Percentiles rank a stretch among this genome's conserved stretches.
phyloP scores from a whole-genome alignment of 192 early-diverging fungal genomes.

The Phycomyces blakesleeanus region DNA sequence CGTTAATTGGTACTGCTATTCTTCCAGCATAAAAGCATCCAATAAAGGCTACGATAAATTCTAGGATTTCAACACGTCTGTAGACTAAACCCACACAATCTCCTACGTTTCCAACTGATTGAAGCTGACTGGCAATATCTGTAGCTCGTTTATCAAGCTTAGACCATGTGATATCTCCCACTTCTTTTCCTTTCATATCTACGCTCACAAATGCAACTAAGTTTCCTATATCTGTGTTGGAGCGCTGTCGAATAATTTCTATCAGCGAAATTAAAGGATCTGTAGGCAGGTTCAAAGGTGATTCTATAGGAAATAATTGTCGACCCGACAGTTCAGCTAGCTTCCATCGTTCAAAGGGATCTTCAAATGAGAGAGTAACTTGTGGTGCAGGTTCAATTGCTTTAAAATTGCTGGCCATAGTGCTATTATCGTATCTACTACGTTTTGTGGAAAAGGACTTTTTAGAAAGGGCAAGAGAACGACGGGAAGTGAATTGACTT shows the following conservation, averaged over 20 bases:
- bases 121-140: conserved; percentile 62
- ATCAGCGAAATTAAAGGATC: conserved; percentile 33
- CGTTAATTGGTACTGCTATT: conserved; percentile 80
- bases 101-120: conserved; percentile 50
- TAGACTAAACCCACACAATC: conserved; percentile 73
- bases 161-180: conserved; percentile 55
- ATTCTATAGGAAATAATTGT: conserved; percentile 43
- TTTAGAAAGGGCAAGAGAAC: neutral
- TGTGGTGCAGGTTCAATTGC: conserved; percentile 29
- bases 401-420: conserved; percentile 27
- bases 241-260: conserved; percentile 21
- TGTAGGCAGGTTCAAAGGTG: conserved; percentile 30
- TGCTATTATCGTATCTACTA: conserved; percentile 21
- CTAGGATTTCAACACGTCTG: conserved; percentile 71
- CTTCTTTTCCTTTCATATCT: neutral
- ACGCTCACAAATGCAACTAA: neutral
- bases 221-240: conserved; percentile 31
- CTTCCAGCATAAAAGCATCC: conserved; percentile 78
- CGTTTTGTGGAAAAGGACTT: neutral
- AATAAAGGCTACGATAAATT: conserved; percentile 71
- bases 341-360: conserved; percentile 10
- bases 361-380: conserved; percentile 1
- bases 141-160: conserved; percentile 64
- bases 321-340: conserved; percentile 36
- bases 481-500: neutral